phyloP scores from a whole-genome alignment of 2,329 filamentous ascomycete genomes.

The Claviceps humidiphila region DNA sequence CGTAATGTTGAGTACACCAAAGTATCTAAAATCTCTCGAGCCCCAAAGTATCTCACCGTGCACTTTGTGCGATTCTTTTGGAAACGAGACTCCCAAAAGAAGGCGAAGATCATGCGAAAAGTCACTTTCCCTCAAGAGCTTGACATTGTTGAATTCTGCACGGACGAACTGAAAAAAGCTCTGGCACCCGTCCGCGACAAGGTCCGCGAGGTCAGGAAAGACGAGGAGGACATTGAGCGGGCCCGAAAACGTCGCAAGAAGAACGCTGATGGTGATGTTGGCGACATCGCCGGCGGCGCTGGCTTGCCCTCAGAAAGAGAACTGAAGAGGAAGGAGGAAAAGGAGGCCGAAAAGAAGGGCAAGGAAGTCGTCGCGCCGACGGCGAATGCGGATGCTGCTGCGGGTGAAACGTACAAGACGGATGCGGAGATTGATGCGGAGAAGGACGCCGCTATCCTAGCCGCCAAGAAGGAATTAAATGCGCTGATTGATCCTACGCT shows the following conservation, averaged over 20 bases:
- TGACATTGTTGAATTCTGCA: slow-evolving; percentile 89
- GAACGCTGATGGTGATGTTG: slow-evolving; percentile 32
- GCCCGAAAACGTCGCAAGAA: slow-evolving; percentile 83
- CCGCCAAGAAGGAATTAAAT: slow-evolving; percentile 79
- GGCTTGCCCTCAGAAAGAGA: slow-evolving; percentile 35
- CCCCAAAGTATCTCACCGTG: slow-evolving; percentile 91
- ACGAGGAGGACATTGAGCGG: slow-evolving; percentile 85
- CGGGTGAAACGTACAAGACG: slow-evolving; percentile 75
- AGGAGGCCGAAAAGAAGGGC: slow-evolving; percentile 29
- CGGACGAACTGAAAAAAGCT: slow-evolving; percentile 70
- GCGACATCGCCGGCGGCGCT: slow-evolving; percentile 32
- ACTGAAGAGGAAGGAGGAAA: slow-evolving; percentile 37
- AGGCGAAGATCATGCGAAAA: slow-evolving; percentile 99
- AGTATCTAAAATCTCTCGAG: slow-evolving; percentile 72
- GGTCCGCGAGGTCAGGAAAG: slow-evolving; percentile 87
- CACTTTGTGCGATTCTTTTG: slow-evolving; percentile 98
- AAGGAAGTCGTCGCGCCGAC: slow-evolving; percentile 19
- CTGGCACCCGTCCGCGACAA: slow-evolving; percentile 91
- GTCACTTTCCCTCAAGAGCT: slow-evolving; percentile 91
- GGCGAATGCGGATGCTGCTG: slow-evolving; percentile 54
- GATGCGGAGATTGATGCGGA: slow-evolving; percentile 88
- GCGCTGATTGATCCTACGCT: slow-evolving; percentile 64
- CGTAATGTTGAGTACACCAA: slow-evolving; percentile 81
- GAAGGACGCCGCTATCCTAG: slow-evolving; percentile 57
- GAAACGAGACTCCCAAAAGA: slow-evolving; percentile 91